Percentiles rank a stretch among this genome's conserved stretches.
Conservation (phyloP, 306 rosid genomes). For the Morella rubra region DNA sequence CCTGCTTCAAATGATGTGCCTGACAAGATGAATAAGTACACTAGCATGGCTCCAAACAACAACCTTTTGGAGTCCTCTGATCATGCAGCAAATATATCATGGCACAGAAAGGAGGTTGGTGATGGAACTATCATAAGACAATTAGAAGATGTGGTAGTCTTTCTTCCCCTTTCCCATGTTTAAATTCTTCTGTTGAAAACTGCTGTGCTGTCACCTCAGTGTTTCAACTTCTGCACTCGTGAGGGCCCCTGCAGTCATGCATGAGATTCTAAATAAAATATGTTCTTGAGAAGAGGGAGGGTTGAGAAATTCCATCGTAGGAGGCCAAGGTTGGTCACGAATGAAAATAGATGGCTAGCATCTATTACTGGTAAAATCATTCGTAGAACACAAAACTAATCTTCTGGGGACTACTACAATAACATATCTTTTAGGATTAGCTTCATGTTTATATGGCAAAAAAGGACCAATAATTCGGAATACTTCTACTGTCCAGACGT, state of each 20-base stretch:
- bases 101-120: constrained; percentile 45
- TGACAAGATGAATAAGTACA: constrained; percentile 33
- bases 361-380: not conserved
- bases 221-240: constrained; percentile 6
- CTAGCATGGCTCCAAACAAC: constrained; percentile 32
- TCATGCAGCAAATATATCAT: constrained; percentile 33
- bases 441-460: not conserved
- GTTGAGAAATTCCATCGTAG: not conserved
- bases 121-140: constrained; percentile 47
- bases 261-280: not conserved
- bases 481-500: too few relatives aligned
- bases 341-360: not conserved
- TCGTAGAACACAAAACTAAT: not conserved
- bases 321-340: not conserved
- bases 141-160: constrained; percentile 60
- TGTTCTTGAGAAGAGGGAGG: not conserved
- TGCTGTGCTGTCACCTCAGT: constrained; percentile 1
- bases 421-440: not conserved
- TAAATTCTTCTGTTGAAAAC: constrained; percentile 7
- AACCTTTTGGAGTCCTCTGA: constrained; percentile 40
- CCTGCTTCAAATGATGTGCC: constrained; percentile 35
- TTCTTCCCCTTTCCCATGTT: constrained; percentile 22
- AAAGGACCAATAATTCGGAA: too few relatives aligned
- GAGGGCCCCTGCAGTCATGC: not conserved
- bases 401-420: not conserved